Percentiles rank a stretch among this genome's conserved stretches.
These are phyloP conservation scores for Pseudotsuga menziesii DNA, from an alignment of 75 land plant species.

Conservation along the genomic window DNA sequence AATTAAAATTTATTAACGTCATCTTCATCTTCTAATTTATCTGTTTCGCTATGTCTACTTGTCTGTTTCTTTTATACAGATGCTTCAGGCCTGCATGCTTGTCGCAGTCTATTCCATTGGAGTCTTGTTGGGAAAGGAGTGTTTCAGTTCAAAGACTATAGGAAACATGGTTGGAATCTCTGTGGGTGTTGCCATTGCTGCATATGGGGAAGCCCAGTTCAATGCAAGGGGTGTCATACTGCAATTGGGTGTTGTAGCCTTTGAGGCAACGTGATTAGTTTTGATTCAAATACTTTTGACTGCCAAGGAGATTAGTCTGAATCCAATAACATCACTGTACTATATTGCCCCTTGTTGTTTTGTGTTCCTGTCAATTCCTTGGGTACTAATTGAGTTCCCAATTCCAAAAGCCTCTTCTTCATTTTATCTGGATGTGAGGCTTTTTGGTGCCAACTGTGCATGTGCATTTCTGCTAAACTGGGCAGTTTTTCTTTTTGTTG, in stretches of 20 bases:
- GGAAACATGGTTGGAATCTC: slow-evolving; percentile 13
- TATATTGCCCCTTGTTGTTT: slow-evolving; percentile 22
- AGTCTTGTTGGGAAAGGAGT: slow-evolving; percentile 15
- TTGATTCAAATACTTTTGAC: slow-evolving; percentile 20
- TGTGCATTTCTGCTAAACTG: slow-evolving; percentile 19
- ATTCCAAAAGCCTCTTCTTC: not conserved
- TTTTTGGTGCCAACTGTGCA: slow-evolving; percentile 8
- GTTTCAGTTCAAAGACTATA: slow-evolving; percentile 13
- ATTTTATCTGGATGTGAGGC: slow-evolving; percentile 8
- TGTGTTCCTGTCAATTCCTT: slow-evolving; percentile 2
- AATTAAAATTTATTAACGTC: too few relatives aligned
- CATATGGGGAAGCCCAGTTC: slow-evolving; percentile 17
- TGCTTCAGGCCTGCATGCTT: slow-evolving; percentile 20
- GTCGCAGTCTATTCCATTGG: slow-evolving; percentile 13
- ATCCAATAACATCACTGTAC: slow-evolving; percentile 18
- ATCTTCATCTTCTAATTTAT: too few relatives aligned
- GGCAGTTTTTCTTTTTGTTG: slow-evolving; percentile 17
- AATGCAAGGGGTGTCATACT: slow-evolving; percentile 9
- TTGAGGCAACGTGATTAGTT: slow-evolving; percentile 14
- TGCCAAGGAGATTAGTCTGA: slow-evolving; percentile 12
- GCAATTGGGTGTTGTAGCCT: slow-evolving; percentile 13
- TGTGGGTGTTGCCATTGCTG: slow-evolving; percentile 11
- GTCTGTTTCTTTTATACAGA: slow-evolving; percentile 16
- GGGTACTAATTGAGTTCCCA: slow-evolving; percentile 11
- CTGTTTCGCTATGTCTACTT: slow-evolving; percentile 15